Base-by-base conservation (phyloP, 768 basidiomycete genomes). In the Xerocomus spinulosus region DNA sequence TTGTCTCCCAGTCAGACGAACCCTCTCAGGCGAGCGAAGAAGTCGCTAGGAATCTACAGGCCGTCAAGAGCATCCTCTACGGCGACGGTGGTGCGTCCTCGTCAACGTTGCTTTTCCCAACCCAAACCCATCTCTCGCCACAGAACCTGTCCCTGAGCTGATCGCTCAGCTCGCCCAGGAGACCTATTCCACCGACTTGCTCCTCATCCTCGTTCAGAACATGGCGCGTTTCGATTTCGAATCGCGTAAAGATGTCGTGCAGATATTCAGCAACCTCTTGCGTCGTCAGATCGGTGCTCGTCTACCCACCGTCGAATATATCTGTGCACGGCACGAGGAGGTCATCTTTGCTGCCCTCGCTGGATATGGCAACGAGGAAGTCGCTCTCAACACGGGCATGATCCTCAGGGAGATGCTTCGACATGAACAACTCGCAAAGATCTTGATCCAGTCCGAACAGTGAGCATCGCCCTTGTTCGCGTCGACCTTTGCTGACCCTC, bases 361-460 rank as follows among this genome's bases (percentile, higher is more conserved):
- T 46, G 93, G 94, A 7, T 99, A 99, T 63, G 85, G 85, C 70
- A 93, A 96, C 59, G 91, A 97, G 65, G 95, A 98, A 51, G 77
- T 98, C 46, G 93, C 94, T 9, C 77, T 99, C 49, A 99, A 99
- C 59, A 97, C 95, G 0, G 95, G 96, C 9, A 95, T 96, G 92
- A 88, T 98, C 48, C 73, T 99, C 42, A 89, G 91, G 60, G 96
- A 98, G 71, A 97, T 98, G 89, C 71, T 99, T 55, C 78, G 87
- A 54, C 90, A 96, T 63, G 96, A 99, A 64, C 82, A 87, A 42
- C 70, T 99, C 20, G 85, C 85, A 36, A 91, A 93, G 76, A 83
- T 93, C 44, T 68, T 98, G 44, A 77, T 99, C 35, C 81, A 95
- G 62, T 94, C 92, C 12, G 94, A 98, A 53, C 83, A 95, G 95